Conservation (phyloP, 345 rosid genomes). For the Jatropha curcas region DNA sequence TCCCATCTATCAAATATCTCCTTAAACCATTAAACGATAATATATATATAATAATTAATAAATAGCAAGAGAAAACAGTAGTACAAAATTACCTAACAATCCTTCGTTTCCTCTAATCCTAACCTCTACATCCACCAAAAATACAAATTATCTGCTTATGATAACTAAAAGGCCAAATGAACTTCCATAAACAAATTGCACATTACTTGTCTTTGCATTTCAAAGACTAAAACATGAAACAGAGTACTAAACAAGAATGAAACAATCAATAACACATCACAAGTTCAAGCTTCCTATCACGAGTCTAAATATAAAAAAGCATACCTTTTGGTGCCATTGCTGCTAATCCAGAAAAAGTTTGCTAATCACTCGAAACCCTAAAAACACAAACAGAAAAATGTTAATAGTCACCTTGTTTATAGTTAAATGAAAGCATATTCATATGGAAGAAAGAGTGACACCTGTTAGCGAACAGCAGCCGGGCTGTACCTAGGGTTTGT, state of each 20-base stretch:
- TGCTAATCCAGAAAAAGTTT: neutral
- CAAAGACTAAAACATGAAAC: neutral
- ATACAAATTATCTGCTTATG: neutral
- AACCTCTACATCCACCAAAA: too few species aligned
- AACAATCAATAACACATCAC: neutral
- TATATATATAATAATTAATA: too few species aligned
- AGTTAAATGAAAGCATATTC: neutral
- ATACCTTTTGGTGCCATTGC: slow-evolving; percentile 33
- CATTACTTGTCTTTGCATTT: neutral
- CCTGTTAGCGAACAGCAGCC: slow-evolving; percentile 30
- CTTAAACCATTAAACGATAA: too few species aligned
- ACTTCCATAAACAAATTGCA: neutral
- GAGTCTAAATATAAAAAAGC: neutral
- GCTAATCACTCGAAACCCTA: slow-evolving; percentile 11
- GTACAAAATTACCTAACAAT: too few species aligned
- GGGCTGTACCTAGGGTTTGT: slow-evolving; percentile 36
- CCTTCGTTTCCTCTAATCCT: too few species aligned
- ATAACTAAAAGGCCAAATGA: neutral
- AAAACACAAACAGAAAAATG: neutral
- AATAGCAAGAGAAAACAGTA: too few species aligned
- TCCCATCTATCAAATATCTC: too few species aligned
- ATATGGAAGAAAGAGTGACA: neutral
- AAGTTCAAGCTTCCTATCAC: too few species aligned
- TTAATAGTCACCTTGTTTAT: neutral
- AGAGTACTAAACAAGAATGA: too few species aligned